Base-by-base conservation (phyloP, 2,329 filamentous ascomycete species). In the Arthrobotrys sinensis region DNA sequence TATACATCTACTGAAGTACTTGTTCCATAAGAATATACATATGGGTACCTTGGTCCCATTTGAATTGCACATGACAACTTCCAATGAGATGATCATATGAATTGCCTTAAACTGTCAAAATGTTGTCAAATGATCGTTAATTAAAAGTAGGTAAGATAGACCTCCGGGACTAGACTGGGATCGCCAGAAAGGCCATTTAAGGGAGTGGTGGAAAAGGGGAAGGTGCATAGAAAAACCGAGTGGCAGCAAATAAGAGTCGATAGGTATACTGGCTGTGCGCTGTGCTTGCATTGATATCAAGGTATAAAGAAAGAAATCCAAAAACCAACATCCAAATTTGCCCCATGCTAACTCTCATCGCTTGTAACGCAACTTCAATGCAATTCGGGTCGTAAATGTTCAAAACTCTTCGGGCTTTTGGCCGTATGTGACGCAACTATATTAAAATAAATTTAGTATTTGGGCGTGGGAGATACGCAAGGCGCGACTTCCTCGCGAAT, bases 391-490 rank as follows among this genome's bases (percentile, higher is more conserved):
- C 36, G 36, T 50, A 16, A 52, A 24, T n/a, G 52, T 38, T 36
- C n/a, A 45, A 19, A 28, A 10, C 11, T 62, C 43, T 19, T 77
- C 72, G 16, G 75, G 75, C 50, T 78, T 78, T 63, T 78, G 75
- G 16, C 75, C 75, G 16, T 78, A 78, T 63, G 62, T 78, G 50
- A 77, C 57, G 32, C 55, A 63, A 24, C 72, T 77, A 21, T 24
- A 14, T 52, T 2, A 6, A 28, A 28, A 24, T n/a, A n/a, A 32
- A 32, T 24, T 77, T 60, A 77, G 72, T 24, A 69, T 48, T 11
- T 10, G 16, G 52, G 32, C 12, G 34, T n/a, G 8, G 2, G 2
- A 28, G 2, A 28, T 28, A n/a, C n/a, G n/a, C n/a, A n/a, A n/a
- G n/a, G n/a, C n/a, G n/a, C n/a, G 24, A 4, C 24, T 4, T 28